Percentiles rank a stretch among this genome's conserved stretches.
Evolutionary conservation across 2,329 filamentous ascomycete genomes (phyloP).

Genomic region (Nemania serpens): DNA sequence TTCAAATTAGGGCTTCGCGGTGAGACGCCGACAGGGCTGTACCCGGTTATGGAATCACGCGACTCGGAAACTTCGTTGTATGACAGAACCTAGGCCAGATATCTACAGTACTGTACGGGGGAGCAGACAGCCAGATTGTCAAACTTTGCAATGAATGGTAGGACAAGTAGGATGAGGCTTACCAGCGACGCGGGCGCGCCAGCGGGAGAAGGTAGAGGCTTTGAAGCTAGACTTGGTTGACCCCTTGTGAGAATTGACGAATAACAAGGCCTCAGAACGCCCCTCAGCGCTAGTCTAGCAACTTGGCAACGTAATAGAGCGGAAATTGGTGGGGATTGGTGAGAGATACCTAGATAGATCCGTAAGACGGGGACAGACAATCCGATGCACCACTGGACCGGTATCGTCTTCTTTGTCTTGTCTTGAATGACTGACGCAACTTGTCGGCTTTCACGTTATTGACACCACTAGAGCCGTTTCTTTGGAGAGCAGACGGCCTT

Average conservation of each 20-base stretch:
- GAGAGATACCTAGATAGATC: neutral
- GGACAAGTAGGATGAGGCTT: conserved; percentile 20
- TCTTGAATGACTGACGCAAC: neutral
- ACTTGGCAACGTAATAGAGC: conserved; percentile 22
- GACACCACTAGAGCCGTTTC: conserved; percentile 3
- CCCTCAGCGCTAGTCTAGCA: conserved; percentile 16
- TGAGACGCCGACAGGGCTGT: conserved; percentile 23
- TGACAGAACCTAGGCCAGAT: conserved; percentile 7
- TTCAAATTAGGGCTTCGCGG: conserved; percentile 8
- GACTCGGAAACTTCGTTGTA: conserved; percentile 23
- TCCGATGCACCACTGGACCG: conserved; percentile 22
- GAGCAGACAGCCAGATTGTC: conserved; percentile 5
- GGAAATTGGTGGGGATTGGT: conserved; percentile 26
- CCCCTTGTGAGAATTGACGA: conserved; percentile 23
- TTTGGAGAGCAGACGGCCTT: neutral
- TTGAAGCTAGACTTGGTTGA: conserved; percentile 19
- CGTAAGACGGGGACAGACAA: conserved; percentile 26
- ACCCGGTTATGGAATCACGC: conserved; percentile 18
- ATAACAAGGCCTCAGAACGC: conserved; percentile 14
- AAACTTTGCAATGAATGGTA: conserved; percentile 13
- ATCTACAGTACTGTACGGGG: conserved; percentile 4
- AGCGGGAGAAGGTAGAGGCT: conserved; percentile 3
- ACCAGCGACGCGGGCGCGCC: conserved; percentile 1
- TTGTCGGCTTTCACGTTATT: neutral
- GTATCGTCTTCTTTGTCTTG: neutral